Conservation (phyloP, 1,284 basidiomycete genomes). For the Mycosarcoma maydis region DNA sequence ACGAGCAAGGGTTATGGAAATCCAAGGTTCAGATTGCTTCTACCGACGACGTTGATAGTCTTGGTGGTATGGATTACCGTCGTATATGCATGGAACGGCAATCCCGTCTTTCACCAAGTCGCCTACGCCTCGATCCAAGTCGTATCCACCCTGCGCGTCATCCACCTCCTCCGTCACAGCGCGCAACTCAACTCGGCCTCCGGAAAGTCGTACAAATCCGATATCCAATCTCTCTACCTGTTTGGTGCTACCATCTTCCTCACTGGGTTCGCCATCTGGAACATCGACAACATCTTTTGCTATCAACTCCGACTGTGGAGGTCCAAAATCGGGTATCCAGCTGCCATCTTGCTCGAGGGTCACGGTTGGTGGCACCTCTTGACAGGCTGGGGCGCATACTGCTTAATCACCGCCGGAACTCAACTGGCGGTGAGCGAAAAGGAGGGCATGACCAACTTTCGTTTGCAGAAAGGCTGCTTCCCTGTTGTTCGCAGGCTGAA, state of each 20-base stretch:
- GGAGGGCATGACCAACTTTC: conserved; percentile 50
- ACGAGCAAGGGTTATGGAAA: conserved; percentile 35
- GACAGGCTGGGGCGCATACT: conserved; percentile 70
- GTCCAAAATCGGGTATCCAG: conserved; percentile 50
- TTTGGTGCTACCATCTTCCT: conserved; percentile 61
- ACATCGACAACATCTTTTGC: conserved; percentile 71
- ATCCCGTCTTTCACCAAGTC: conserved; percentile 72
- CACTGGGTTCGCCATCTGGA: conserved; percentile 70
- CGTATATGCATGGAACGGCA: conserved; percentile 68
- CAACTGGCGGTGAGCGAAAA: conserved; percentile 46
- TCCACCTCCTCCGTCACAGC: conserved; percentile 55
- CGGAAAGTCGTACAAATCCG: conserved; percentile 11
- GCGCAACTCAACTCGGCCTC: conserved; percentile 35
- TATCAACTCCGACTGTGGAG: conserved; percentile 44
- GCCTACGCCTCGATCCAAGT: conserved; percentile 70
- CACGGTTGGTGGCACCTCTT: conserved; percentile 71
- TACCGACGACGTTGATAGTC: conserved; percentile 33
- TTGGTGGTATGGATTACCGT: conserved; percentile 50
- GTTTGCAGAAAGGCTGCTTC: conserved; percentile 8
- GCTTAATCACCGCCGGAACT: conserved; percentile 65
- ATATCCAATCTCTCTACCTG: conserved; percentile 24
- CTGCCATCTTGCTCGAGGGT: conserved; percentile 54
- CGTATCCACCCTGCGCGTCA: conserved; percentile 54
- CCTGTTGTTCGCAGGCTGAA: conserved; percentile 44
- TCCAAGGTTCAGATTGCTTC: conserved; percentile 25